Base-by-base conservation (phyloP, 805 yeast species). In the Yamadazyma paraphyllophila region DNA sequence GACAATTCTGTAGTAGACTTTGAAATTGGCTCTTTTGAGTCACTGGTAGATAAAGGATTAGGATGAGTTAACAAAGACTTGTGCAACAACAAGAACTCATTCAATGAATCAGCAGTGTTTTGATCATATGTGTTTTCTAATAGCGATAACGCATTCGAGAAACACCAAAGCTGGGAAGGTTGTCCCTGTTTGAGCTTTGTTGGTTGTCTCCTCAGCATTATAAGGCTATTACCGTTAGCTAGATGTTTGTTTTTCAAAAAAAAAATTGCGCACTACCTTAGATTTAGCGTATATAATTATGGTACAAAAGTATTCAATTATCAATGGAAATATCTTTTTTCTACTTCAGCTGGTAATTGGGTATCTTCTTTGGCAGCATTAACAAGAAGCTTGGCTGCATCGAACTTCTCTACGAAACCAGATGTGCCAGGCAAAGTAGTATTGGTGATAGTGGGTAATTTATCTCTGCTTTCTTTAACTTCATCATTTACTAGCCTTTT, bases 401-500 rank as follows among this genome's bases (percentile, higher is more conserved):
- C 42, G 32, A 65, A 56, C 4, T 46, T 35, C 1, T 53, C 41
- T 2, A 36, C 46, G 46, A 38, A 63, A 39, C 70, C 67, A 5
- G 65, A 65, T 7, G 73, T 53, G 1, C 44, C 56, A 1, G 41
- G 17, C 37, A 74, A 40, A 2, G 78, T 62, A n/a, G 71, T 57
- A 57, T 78, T 77, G 12, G 50, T 55, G 44, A 67, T 67, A 9
- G 43, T 56, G 2, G 80, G 76, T 16, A 58, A 45, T 33, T 54
- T 45, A 2, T 59, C 60, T 29, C 52, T 43, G 2, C 59, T 60
- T 13, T 59, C 58, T 8, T 47, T 44, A 5, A 71, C 66, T 61
- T 83, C 74, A 54, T 95, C 95, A 42, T 71, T 63, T 52, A 90
- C 73, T 55, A 92, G 78, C 48, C 74, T 73, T 59, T 82, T 77